Evolutionary conservation across 1,139 yeast genomes (phyloP).

Genomic region (Diutina pseudorugosa): DNA sequence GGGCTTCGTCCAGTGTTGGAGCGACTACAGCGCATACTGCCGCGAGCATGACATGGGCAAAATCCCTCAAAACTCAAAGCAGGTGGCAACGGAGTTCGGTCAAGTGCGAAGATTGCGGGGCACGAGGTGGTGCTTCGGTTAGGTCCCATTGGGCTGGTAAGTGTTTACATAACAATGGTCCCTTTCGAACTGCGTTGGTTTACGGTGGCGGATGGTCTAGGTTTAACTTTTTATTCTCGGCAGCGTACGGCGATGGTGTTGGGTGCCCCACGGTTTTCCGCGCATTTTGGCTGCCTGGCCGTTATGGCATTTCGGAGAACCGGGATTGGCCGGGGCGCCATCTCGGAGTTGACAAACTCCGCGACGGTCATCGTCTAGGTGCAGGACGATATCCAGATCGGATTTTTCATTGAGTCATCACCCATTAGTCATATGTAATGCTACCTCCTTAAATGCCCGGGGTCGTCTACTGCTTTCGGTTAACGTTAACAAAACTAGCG

Average conservation of each 20-base stretch:
- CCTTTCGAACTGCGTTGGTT: background rate
- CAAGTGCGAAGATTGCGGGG: background rate
- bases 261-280: background rate
- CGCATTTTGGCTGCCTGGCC: background rate
- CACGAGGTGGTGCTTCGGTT: background rate
- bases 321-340: background rate
- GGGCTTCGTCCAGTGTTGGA: background rate
- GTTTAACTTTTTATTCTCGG: background rate
- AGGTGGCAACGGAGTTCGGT: background rate
- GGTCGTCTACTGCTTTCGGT: background rate
- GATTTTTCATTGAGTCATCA: background rate
- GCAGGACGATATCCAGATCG: background rate
- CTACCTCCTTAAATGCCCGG: background rate
- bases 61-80: background rate
- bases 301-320: background rate
- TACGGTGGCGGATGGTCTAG: too few species aligned
- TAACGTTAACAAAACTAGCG: conserved; percentile 47
- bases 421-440: background rate
- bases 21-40: background rate
- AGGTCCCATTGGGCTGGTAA: background rate
- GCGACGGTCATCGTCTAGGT: background rate
- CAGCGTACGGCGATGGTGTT: background rate
- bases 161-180: background rate
- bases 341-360: background rate
- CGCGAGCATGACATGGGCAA: background rate